Evolutionary conservation across 768 basidiomycete species (phyloP), one percentile per base, ranked within the genome.

Genomic region (Lactarius pseudohatsudake): DNA sequence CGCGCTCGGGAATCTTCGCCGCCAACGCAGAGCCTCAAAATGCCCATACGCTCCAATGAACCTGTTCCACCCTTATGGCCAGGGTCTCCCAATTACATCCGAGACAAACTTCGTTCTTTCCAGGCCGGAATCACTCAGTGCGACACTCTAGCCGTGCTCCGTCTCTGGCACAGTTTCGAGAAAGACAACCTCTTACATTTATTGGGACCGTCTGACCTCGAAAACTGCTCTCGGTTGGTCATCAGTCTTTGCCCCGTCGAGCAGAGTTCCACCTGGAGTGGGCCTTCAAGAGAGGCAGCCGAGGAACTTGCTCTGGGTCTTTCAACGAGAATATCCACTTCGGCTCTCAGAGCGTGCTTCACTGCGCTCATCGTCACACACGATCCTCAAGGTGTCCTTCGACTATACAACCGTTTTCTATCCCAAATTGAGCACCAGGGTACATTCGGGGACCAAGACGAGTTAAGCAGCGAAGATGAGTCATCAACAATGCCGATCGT

Each of bases 341-440:
- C 80, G 13, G 84, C 84, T 4, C 75, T 91, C 57, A 77, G 77
- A 60, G 79, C 81, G 26, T 79, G 81, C 67, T 80, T 91, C 82
- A 69, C 79, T 54, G 72, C 75, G 43, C 76, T 83, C 68, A 72
- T 90, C 62, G 73, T 75, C 50, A 72, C 73, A 20, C 74, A 77
- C 16, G 74, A 88, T 63, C 71, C 79, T n/a, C 69, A 75, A 11
- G 74, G 77, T 9, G 81, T 82, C 47, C 71, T 87, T 34, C 71
- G 76, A 47, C 74, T 89, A 22, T 83, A 67, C 36, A 22, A 64
- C 28, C 26, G 53, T 3, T 67, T 67, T 55, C 16, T 60, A 20
- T 59, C 66, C 26, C 58, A 67, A 56, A 40, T 50, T 4, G 58
- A 60, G 16, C 62, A 64, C 43, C 62, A 47, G n/a, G 43, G 45